Percentiles rank a stretch among this genome's conserved stretches.
Conservation (phyloP, 2,329 filamentous ascomycete genomes). For the Microsporum canis region DNA sequence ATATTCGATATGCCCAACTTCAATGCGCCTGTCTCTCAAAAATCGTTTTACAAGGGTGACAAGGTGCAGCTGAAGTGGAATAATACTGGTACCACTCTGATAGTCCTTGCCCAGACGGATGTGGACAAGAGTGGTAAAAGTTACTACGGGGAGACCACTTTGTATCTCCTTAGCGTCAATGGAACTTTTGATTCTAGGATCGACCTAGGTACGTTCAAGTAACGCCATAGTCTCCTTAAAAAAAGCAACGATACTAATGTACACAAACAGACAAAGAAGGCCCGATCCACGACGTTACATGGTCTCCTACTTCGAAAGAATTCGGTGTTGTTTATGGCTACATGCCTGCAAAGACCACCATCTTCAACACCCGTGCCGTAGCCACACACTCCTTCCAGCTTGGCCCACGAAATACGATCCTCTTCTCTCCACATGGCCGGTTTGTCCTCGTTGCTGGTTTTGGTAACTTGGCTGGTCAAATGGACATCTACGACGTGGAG, state of each 20-base stretch:
- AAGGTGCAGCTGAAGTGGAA: constrained; percentile 99
- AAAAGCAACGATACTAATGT: constrained; percentile 10
- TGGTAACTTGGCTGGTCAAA: constrained; percentile 92
- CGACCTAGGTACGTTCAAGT: constrained; percentile 46
- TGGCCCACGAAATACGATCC: constrained; percentile 83
- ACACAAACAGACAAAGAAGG: constrained; percentile 69
- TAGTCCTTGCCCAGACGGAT: constrained; percentile 93
- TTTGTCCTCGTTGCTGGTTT: constrained; percentile 93
- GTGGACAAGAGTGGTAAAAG: constrained; percentile 98
- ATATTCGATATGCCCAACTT: constrained; percentile 91
- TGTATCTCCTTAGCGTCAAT: constrained; percentile 87
- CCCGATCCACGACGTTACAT: constrained; percentile 94
- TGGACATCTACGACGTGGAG: constrained; percentile 92
- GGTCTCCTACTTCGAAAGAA: constrained; percentile 95
- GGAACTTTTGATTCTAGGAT: constrained; percentile 88
- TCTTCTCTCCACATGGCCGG: constrained; percentile 84
- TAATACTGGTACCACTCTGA: constrained; percentile 73
- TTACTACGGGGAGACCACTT: constrained; percentile 96
- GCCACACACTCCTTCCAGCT: constrained; percentile 76
- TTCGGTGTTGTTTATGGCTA: constrained; percentile 97
- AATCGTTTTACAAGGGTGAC: constrained; percentile 98
- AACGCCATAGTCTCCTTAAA: not conserved
- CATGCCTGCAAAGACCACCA: constrained; percentile 98
- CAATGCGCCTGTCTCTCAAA: constrained; percentile 71
- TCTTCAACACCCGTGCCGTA: constrained; percentile 84